Evolutionary conservation across 2,329 filamentous ascomycete genomes (phyloP), one percentile per base, ranked within the genome.

Genomic region (Aspergillus sp.): DNA sequence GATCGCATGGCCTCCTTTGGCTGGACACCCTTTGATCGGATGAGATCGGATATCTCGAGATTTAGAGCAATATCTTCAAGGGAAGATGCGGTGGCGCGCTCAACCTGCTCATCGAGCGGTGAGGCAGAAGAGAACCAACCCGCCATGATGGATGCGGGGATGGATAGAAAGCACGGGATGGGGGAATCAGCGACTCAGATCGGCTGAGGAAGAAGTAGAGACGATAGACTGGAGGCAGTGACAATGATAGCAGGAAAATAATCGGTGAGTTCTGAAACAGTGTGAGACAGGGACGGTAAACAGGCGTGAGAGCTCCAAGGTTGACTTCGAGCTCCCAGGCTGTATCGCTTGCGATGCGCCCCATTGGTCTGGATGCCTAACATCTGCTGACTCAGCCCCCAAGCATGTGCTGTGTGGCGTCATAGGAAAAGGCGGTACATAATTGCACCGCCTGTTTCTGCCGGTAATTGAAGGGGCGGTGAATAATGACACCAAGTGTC

Each of bases 1-100:
- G 91, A 93, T 74, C 92, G 90, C 95, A 99, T 99, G 61, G 95
- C 95, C 77, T 99, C 95, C 77, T 93, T 97, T 54, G 95, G 93
- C 75, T 93, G 92, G 51, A 99, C 93, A 17, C 92, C 96, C 81
- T 98, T 98, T 70, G 93, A 98, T 68, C 95, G 87, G 75, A 99
- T 97, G 67, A 96, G 82, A 79, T 99, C 95, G 75, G 93, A 97
- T 68, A 99, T 98, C 77, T 99, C 95, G 70, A 99, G 87, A 74
- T 98, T 98, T 66, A 97, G 86, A 41, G 95, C 89, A 74, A 99
- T 98, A 72, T 99, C 93, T 78, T 99, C 93, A 66, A 99, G 82
- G 77, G 93, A 98, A 72, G 91, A 96, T 65, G 90, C 88, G 15
- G 95, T 99, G 52, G 95, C 95, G 76, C 89, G 91, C 75, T 97